Conservation (phyloP, 768 basidiomycete species). For the Macrolepiota albuminosa region DNA sequence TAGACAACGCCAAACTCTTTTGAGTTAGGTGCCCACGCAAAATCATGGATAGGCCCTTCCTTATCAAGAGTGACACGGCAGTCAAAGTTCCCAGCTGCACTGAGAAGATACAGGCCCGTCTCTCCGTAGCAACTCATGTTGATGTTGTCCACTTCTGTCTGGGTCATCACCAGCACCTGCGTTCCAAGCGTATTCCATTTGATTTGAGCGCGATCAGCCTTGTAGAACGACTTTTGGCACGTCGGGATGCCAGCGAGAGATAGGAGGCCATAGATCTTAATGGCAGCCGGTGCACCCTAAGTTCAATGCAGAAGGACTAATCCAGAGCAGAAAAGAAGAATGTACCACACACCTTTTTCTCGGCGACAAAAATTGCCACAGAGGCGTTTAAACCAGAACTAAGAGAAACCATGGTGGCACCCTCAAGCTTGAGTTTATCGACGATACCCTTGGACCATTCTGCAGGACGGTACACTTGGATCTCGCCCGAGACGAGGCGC, state of each 20-base stretch:
- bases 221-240: constrained; percentile 91
- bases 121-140: constrained; percentile 99
- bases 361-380: constrained; percentile 88
- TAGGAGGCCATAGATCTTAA: constrained; percentile 78
- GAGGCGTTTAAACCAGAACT: constrained; percentile 85
- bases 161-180: constrained; percentile 85
- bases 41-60: constrained; percentile 97
- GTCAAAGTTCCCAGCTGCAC: constrained; percentile 90
- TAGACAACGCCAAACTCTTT: constrained; percentile 97
- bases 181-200: constrained; percentile 98
- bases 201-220: constrained; percentile 87
- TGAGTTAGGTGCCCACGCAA: constrained; percentile 92
- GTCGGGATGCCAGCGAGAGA: constrained; percentile 59
- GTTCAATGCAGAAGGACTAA: neutral
- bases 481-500: constrained; percentile 72
- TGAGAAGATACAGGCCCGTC: constrained; percentile 90
- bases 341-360: constrained; percentile 70
- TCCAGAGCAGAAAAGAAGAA: neutral
- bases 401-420: constrained; percentile 68
- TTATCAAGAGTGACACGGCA: constrained; percentile 87
- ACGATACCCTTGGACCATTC: constrained; percentile 77
- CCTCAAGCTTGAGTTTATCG: constrained; percentile 81
- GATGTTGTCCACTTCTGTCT: constrained; percentile 94
- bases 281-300: constrained; percentile 81
- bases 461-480: constrained; percentile 79